Evolutionary conservation across 2,329 filamentous ascomycete species (phyloP), one percentile per base, ranked within the genome.

Genomic region (Aureobasidium uvarum): DNA sequence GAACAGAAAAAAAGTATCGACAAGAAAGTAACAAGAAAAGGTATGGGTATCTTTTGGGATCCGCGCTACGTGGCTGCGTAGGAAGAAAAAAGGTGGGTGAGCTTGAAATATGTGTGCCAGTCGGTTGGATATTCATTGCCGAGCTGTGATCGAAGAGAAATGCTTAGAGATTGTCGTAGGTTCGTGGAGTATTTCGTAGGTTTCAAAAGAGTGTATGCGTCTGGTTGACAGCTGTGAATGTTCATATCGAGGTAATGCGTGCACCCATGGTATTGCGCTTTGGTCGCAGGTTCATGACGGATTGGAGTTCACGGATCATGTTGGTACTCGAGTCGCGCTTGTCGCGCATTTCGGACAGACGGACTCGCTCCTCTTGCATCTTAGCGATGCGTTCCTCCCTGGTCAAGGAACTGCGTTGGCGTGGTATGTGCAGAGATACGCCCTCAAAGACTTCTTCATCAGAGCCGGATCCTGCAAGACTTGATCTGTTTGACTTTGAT

Each of bases 271-370:
- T 25, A 18, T 52, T 62, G 33, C 58, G 68, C 56, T 67, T 69
- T 20, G 71, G 72, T 36, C 72, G 66, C 38, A 76, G 63, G 38
- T 72, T 75, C 63, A 98, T 96, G 67, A 99, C 87, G 68, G 91
- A 94, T 79, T 97, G 92, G 66, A 99, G 82, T 78, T 99, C 95
- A 68, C 89, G 88, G 68, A 99, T 84, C 91, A 99, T 96, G 71
- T 89, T 91, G 50, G 88, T 90, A 68, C 87, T 96, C 13, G 91
- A 89, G 68, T 97, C 92, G 51, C 86, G 81, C 73, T 89, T 89
- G 71, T 93, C 90, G 64, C 87, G 86, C 46, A 87, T 81, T 46
- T 86, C 82, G 23, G 89, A 89, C 73, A 91, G 90, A 68, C 85
- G 86, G 63, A 87, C 87, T 66, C 94, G 85, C 51, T 98, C 94